Evolutionary conservation across 805 yeast species (phyloP).

Genomic region (Blastobotrys robertii): DNA sequence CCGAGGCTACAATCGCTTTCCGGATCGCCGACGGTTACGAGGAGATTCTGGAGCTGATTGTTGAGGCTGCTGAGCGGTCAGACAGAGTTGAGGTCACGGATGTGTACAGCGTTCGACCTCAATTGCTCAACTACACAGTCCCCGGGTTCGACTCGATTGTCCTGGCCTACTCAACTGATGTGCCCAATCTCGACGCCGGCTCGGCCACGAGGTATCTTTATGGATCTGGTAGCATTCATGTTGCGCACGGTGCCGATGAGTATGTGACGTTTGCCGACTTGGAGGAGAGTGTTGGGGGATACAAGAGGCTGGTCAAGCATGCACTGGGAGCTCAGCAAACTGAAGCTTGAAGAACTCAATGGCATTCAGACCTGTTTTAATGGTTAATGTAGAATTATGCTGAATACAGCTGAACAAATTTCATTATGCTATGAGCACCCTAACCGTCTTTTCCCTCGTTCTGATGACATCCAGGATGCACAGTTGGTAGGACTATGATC

Average conservation of each 20-base stretch:
- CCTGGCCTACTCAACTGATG: constrained; percentile 45
- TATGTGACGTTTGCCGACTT: constrained; percentile 40
- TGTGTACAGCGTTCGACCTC: constrained; percentile 30
- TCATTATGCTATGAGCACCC: no score
- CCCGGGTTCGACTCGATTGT: constrained; percentile 52
- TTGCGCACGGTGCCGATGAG: constrained; percentile 53
- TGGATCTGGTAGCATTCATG: constrained; percentile 58
- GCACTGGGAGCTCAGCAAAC: neutral
- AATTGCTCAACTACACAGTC: constrained; percentile 44
- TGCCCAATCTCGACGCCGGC: constrained; percentile 35
- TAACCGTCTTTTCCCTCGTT: no score
- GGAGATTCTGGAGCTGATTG: constrained; percentile 30
- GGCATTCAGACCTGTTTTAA: no score
- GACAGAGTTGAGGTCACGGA: constrained; percentile 16
- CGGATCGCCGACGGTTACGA: constrained; percentile 44
- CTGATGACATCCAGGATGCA: no score
- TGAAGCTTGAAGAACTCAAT: neutral
- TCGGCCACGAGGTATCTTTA: constrained; percentile 41
- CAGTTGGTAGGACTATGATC: no score
- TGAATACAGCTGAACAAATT: no score
- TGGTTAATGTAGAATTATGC: no score
- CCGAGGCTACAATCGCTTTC: constrained; percentile 39
- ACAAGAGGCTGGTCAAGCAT: constrained; percentile 33
- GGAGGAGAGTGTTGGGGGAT: constrained; percentile 42
- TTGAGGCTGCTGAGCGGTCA: constrained; percentile 26